Percentiles rank a stretch among this genome's conserved stretches.
These are phyloP conservation scores for Ogataea naganishii DNA, from an alignment of 805 yeast genomes.

Conservation along the genomic window DNA sequence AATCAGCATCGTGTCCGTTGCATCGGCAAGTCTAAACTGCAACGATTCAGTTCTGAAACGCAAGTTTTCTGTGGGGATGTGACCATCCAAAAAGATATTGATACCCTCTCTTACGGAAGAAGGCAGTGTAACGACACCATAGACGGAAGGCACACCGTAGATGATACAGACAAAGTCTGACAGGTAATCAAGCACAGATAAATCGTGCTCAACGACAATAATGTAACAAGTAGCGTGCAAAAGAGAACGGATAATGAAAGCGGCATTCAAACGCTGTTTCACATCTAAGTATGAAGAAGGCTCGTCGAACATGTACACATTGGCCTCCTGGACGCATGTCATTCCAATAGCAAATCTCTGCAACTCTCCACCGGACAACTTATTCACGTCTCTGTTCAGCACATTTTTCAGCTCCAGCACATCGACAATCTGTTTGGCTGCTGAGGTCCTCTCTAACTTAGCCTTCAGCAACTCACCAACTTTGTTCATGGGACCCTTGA, in stretches of 20 bases:
- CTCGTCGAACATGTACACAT: conserved; percentile 98
- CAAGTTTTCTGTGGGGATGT: conserved; percentile 92
- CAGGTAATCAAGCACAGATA: conserved; percentile 92
- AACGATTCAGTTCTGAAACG: conserved; percentile 94
- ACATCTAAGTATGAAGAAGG: conserved; percentile 98
- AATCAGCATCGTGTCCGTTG: conserved; percentile 63
- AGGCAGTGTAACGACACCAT: conserved; percentile 97
- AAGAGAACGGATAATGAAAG: conserved; percentile 83
- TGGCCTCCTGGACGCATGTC: conserved; percentile 92
- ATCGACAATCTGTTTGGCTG: conserved; percentile 54
- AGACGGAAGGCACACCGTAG: conserved; percentile 97
- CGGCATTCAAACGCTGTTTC: conserved; percentile 97
- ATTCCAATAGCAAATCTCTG: conserved; percentile 97
- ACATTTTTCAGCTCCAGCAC: conserved; percentile 71
- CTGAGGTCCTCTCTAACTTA: conserved; percentile 65
- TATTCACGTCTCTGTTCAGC: conserved; percentile 77
- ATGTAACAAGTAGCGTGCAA: conserved; percentile 72
- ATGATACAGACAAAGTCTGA: conserved; percentile 95
- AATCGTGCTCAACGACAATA: conserved; percentile 97
- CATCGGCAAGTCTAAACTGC: conserved; percentile 88
- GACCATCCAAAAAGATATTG: conserved; percentile 96
- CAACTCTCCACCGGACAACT: conserved; percentile 96
- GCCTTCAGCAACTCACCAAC: conserved; percentile 79
- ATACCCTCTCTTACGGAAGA: conserved; percentile 98
- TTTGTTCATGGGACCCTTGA: conserved; percentile 79